Evolutionary conservation across 1,139 yeast genomes (phyloP).

Genomic region (Wickerhamomyces sp.): DNA sequence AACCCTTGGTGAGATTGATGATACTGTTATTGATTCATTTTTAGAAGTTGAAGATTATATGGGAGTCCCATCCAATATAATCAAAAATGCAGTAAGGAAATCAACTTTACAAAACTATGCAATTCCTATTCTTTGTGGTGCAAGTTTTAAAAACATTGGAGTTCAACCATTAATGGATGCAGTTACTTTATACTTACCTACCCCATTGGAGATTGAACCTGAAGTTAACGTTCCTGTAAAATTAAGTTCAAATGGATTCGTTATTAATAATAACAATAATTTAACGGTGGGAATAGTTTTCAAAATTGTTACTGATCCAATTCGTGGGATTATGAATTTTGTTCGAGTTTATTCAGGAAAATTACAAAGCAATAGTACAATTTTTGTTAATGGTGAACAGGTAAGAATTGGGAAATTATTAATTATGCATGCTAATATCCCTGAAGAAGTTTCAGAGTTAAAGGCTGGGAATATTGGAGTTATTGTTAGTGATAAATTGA

Average conservation of each 20-base stretch:
- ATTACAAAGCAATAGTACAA: conserved; percentile 53
- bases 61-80: conserved; percentile 46
- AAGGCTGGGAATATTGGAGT: conserved; percentile 89
- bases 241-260: conserved; percentile 43
- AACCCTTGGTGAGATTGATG: conserved; percentile 79
- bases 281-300: conserved; percentile 82
- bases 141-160: conserved; percentile 88
- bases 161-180: conserved; percentile 93
- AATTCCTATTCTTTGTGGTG: conserved; percentile 87
- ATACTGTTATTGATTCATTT: conserved; percentile 67
- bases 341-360: conserved; percentile 85
- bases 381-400: conserved; percentile 58
- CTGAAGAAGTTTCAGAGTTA: conserved; percentile 61
- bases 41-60: conserved; percentile 69
- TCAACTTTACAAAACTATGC: conserved; percentile 56
- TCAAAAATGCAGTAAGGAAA: conserved; percentile 55
- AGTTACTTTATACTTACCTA: conserved; percentile 69
- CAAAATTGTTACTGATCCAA: conserved; percentile 83
- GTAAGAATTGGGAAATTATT: conserved; percentile 64
- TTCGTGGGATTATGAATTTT: conserved; percentile 79
- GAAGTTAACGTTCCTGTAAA: conserved; percentile 36
- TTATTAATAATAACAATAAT: conserved; percentile 50
- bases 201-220: conserved; percentile 69
- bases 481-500: conserved; percentile 50
- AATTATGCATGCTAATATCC: conserved; percentile 85